Evolutionary conservation across 345 rosid genomes (phyloP).

Genomic region (Melaleuca alternifolia): DNA sequence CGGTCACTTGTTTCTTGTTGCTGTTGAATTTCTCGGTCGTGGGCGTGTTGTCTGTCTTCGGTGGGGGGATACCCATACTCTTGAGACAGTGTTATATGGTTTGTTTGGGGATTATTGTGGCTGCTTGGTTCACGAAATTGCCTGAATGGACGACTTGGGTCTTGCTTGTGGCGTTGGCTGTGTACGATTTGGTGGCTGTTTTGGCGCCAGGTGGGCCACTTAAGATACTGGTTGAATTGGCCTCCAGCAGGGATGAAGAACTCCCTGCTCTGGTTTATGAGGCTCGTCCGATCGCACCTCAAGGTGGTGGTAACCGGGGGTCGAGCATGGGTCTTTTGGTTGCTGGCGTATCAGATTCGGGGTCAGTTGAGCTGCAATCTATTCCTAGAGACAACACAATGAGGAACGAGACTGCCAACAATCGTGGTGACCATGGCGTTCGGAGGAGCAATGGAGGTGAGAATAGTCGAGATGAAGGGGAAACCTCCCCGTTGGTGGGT

Average conservation of each 20-base stretch:
- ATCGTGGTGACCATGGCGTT: not conserved
- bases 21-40: conserved; percentile 78
- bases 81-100: conserved; percentile 90
- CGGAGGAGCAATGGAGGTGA: conserved; percentile 18
- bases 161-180: conserved; percentile 75
- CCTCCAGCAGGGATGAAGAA: conserved; percentile 84
- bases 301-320: conserved; percentile 22
- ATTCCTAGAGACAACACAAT: conserved; percentile 18
- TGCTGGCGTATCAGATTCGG: conserved; percentile 51
- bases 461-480: conserved; percentile 29
- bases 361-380: conserved; percentile 74
- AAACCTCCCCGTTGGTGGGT: conserved; percentile 38
- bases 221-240: conserved; percentile 79
- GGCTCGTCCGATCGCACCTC: conserved; percentile 73
- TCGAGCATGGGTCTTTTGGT: conserved; percentile 51
- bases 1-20: conserved; percentile 57
- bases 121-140: conserved; percentile 88
- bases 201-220: conserved; percentile 98
- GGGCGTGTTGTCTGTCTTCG: conserved; percentile 74
- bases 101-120: conserved; percentile 70
- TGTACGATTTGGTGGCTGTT: conserved; percentile 88
- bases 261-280: conserved; percentile 94
- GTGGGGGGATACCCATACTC: conserved; percentile 67
- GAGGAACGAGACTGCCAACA: conserved; percentile 7
- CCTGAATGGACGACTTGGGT: conserved; percentile 99